Evolutionary conservation across 2,329 filamentous ascomycete genomes (phyloP).

Genomic region (Botryotinia globosa): DNA sequence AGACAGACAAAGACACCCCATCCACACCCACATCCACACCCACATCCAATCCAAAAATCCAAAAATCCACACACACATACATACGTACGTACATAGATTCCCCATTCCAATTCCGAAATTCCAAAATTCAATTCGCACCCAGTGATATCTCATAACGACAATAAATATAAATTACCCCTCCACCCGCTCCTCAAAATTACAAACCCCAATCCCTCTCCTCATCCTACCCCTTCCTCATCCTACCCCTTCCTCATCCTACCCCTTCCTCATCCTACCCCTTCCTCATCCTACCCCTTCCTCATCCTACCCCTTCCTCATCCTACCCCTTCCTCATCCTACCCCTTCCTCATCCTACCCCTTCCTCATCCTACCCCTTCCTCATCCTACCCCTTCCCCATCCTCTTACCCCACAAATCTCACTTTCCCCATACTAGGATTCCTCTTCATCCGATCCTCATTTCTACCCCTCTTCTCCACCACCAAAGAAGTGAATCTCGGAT

Average conservation of each 20-base stretch:
- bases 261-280: neutral
- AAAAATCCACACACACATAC: neutral
- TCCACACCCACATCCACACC: neutral
- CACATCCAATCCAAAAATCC: neutral
- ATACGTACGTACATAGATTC: neutral
- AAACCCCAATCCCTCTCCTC: neutral
- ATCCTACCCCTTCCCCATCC: neutral
- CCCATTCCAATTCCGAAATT: neutral
- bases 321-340: neutral
- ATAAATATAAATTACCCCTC: conserved; percentile 1
- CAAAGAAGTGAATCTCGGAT: conserved; percentile 32
- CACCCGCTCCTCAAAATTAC: neutral
- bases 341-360: neutral
- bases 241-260: too few relatives aligned
- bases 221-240: neutral
- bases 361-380: neutral
- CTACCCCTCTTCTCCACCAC: conserved; percentile 3
- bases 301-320: too few relatives aligned
- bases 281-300: neutral
- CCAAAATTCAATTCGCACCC: neutral
- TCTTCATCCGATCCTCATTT: conserved; percentile 21
- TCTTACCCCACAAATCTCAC: neutral
- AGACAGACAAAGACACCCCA: neutral
- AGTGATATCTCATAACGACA: conserved; percentile 4
- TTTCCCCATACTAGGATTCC: neutral